Evolutionary conservation across 2,329 filamentous ascomycete genomes (phyloP).

Genomic region (Gaeumannomyces tritici): DNA sequence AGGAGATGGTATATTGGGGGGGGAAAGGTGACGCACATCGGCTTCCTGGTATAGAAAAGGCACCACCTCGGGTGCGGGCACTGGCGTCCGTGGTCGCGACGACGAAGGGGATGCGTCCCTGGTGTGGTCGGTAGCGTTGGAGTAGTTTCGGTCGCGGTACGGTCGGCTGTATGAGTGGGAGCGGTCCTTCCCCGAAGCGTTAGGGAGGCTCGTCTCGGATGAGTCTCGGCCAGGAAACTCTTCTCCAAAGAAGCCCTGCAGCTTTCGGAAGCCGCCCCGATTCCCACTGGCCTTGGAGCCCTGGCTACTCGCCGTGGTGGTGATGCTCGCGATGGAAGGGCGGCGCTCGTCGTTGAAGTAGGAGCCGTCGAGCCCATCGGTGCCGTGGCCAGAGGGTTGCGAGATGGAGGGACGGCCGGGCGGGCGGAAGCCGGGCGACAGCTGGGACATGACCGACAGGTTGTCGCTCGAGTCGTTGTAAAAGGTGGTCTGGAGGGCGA

Average conservation of each 20-base stretch:
- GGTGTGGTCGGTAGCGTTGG: conserved; percentile 62
- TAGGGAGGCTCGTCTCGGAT: conserved; percentile 59
- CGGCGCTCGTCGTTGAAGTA: conserved; percentile 65
- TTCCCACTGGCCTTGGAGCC: conserved; percentile 67
- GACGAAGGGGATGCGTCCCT: conserved; percentile 65
- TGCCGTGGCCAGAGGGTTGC: neutral
- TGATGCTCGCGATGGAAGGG: conserved; percentile 81
- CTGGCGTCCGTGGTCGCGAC: conserved; percentile 73
- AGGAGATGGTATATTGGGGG: neutral
- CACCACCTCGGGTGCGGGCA: conserved; percentile 85
- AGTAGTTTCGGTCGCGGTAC: conserved; percentile 72
- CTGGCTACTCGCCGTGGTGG: conserved; percentile 70
- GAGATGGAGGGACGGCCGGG: conserved; percentile 15
- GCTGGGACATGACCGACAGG: conserved; percentile 49
- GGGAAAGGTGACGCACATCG: conserved; percentile 45
- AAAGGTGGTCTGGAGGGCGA: conserved; percentile 43
- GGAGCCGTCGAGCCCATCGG: conserved; percentile 49
- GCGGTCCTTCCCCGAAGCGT: conserved; percentile 47
- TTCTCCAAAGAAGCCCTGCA: conserved; percentile 89
- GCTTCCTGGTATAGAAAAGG: conserved; percentile 94
- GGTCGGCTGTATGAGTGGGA: conserved; percentile 53
- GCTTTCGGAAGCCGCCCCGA: conserved; percentile 66
- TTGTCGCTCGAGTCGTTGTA: conserved; percentile 70
- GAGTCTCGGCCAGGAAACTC: conserved; percentile 68
- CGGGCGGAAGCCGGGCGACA: conserved; percentile 62